Evolutionary conservation across 108 stramenopile genomes (phyloP), one percentile per base, ranked within the genome.

Genomic region (Nitzschia sp.): DNA sequence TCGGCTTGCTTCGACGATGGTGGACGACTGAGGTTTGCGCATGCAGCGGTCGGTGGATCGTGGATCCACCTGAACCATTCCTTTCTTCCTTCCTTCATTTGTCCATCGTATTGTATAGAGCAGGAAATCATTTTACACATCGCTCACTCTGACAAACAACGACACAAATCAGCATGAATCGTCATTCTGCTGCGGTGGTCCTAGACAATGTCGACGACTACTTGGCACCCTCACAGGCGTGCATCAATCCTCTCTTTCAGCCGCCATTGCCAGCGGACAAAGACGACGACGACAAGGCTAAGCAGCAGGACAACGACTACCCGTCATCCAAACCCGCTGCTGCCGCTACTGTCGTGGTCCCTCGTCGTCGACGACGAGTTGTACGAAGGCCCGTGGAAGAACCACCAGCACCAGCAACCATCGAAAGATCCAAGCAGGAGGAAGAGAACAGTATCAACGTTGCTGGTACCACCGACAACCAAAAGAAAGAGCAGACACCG

Each of bases 181-280:
- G 32, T 72, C 71, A 62, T 77, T n/a, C n/a, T n/a, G n/a, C n/a
- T n/a, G n/a, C 85, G 22, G 88, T 95, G 23, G 81, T 87, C 28
- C 73, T 95, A 15, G 86, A 78, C 63, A 91, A 90, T 75, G 86
- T 91, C 8, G 91, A 92, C 73, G 94, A 96, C 59, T 96, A 92
- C 66, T 70, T 96, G 41, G 88, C 80, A 28, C 91, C 94, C 23
- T 90, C 88, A 33, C 91, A 91, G 74, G 94, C 91, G 33, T 96
- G 94, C 64, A 71, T 96, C 15, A 96, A 96, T 69, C 94, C 94
- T n/a, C 74, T 91, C 17, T 93, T 90, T 69, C 64, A 70, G 23
- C 68, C 84, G 3, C 69, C 32, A 74, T 54, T 17, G 32, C 65
- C 30, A 69, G 66, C 34, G 64, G 73, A 22, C 25, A 56, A 36